Base-by-base conservation (phyloP, 495 filamentous ascomycete genomes). In the Podospora pseudopauciseta region DNA sequence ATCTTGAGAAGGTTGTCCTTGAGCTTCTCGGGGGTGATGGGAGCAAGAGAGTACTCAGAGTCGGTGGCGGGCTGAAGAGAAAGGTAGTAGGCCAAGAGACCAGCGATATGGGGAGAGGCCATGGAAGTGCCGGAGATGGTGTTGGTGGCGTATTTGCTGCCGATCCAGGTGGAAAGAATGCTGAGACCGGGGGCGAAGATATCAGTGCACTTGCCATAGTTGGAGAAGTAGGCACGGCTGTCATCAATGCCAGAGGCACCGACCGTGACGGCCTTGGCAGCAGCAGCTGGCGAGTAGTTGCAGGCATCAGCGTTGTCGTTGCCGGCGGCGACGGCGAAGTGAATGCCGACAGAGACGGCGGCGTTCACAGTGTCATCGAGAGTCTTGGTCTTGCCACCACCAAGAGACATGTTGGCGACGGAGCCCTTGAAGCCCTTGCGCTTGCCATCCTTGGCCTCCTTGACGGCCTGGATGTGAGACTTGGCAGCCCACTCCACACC, bases 211-310 rank as follows among this genome's bases (percentile, higher is more conserved):
- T 93, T 94, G 79, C 96, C 96, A 81, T 89, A 98, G 90, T 99
- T 99, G 87, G 96, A 98, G 90, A 99, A 99, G 88, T 98, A 99
- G 70, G 96, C 96, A 80, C 96, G 94, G 86, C 93, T 92, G 79
- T 99, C 96, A 72, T 86, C 86, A 39, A 99, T 86, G 67, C 91
- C 96, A 20, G 93, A 96, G 69, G 96, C 96, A 77, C 94, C 96
- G 68, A 99, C 96, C 61, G 96, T 99, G 74, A 99, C 89, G 65
- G 96, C 94, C 77, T 94, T 92, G 73, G 89, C 87, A 70, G 96
- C 92, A 63, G 94, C 90, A 71, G 96, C 96, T 32, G 96, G 96
- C n/a, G 96, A 99, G 86, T 98, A 99, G 83, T 93, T 94, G 90
- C 96, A 99, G 64, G 96, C 96, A 82, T 99, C 93, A 67, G 93